Conservation (phyloP, 345 rosid species). For the Aegle marmelos region DNA sequence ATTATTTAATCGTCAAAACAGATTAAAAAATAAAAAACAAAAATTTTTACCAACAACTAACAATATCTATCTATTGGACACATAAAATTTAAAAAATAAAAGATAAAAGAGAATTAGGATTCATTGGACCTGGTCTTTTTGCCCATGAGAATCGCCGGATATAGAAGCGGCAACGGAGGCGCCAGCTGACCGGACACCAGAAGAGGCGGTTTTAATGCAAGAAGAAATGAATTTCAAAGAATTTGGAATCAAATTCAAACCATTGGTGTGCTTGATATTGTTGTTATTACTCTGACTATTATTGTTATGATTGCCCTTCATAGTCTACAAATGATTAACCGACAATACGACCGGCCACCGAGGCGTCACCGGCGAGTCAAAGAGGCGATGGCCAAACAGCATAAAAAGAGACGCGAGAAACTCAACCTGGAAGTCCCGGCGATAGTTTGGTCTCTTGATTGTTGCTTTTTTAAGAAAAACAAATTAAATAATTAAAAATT, state of each 20-base stretch:
- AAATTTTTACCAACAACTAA: not conserved
- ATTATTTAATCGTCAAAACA: not conserved
- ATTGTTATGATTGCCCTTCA: conserved; percentile 51
- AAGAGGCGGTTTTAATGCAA: conserved; percentile 83
- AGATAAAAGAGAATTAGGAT: not conserved
- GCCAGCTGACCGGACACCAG: conserved; percentile 87
- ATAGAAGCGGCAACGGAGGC: conserved; percentile 86
- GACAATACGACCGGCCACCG: conserved; percentile 47
- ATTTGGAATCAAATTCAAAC: conserved; percentile 50
- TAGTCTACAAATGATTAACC: conserved; percentile 32
- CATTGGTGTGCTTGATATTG: conserved; percentile 19
- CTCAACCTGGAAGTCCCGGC: not conserved
- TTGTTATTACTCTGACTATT: conserved; percentile 17
- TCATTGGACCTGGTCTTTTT: conserved; percentile 67
- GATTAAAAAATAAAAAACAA: not conserved
- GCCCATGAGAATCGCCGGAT: conserved; percentile 53
- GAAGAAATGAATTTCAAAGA: conserved; percentile 86
- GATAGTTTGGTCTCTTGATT: conserved; percentile 4
- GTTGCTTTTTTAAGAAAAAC: conserved; percentile 26
- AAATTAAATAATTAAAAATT: conserved; percentile 3
- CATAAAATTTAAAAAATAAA: not conserved
- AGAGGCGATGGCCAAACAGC: conserved; percentile 43
- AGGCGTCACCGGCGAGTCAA: conserved; percentile 44
- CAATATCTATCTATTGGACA: not conserved
- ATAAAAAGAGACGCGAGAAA: conserved; percentile 26